Percentiles rank a stretch among this genome's conserved stretches.
These are phyloP conservation scores for Begonia loranthoides DNA, from an alignment of 306 rosid genomes.

Conservation along the genomic window DNA sequence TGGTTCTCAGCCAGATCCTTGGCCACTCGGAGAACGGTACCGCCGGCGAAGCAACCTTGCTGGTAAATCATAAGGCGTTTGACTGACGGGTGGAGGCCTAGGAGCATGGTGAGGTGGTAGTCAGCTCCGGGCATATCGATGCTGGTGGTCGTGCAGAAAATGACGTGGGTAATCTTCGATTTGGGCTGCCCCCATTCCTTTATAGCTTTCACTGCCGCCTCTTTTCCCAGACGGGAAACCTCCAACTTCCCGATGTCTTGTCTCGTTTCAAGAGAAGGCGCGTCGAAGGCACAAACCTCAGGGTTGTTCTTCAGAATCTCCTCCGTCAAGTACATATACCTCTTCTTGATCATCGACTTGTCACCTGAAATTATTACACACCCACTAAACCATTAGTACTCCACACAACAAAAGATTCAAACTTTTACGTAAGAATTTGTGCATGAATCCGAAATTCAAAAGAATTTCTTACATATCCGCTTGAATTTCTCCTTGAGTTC, in stretches of 20 bases:
- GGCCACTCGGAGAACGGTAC: no score
- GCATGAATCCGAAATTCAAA: background rate
- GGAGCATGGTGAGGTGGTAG: constrained; percentile 54
- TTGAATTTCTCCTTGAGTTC: constrained; percentile 26
- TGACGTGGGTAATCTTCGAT: constrained; percentile 4
- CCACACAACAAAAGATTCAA: no score
- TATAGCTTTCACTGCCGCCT: constrained; percentile 55
- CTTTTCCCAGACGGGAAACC: constrained; percentile 57
- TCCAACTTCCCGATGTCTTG: constrained; percentile 61
- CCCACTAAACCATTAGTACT: no score
- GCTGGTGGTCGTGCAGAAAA: constrained; percentile 65
- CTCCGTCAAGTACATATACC: constrained; percentile 43
- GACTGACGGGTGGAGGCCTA: constrained; percentile 50
- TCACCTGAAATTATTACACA: constrained; percentile 26
- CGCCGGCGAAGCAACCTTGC: constrained; percentile 25
- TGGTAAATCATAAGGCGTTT: constrained; percentile 73
- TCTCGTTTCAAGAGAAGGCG: constrained; percentile 56
- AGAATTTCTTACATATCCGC: constrained; percentile 13
- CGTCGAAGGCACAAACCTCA: constrained; percentile 35
- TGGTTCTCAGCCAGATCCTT: no score
- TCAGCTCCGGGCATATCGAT: constrained; percentile 74
- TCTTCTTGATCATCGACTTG: constrained; percentile 39
- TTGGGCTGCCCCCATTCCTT: constrained; percentile 12
- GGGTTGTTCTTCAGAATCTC: constrained; percentile 39
- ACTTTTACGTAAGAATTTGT: no score